Evolutionary conservation across 306 rosid species (phyloP), one percentile per base, ranked within the genome.

Genomic region (Quillaja saponaria): DNA sequence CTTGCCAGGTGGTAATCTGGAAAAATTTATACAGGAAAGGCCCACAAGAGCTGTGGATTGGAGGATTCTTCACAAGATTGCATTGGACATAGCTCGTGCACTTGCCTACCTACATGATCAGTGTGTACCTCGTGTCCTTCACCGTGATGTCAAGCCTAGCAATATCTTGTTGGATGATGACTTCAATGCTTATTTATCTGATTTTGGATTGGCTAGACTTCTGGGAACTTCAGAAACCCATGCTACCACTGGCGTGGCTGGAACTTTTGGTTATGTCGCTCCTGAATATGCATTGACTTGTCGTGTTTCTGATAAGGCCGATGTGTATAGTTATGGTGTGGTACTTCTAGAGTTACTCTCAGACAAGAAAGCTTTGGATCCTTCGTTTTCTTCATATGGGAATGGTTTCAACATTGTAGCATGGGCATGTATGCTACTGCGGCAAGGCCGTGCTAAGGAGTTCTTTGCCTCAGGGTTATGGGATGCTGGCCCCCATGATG

Each of bases 221-320:
- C 71, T 91, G 17, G 97, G 97, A 15, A 91, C 96, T 51, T 91
- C 97, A 15, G 97, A 91, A 66, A 91, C 97, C 33, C 97, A 91
- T 69, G 97, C 97, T 11, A 91, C 97, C 17, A 91, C 97, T 1
- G 97, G 97, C 20, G 97, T 91, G 11, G 97, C 97, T 17, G 97
- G 97, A 67, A 91, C 97, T 46, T 91, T 91, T 9, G 97, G 97
- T 0, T 91, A 91, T 31, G 97, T 91, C 16, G 97, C 97, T 49
- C 97, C 97, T 0, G 97, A 91, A 62, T 91, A 91, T 60, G 96
- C 96, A 53, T 87, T 91, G 97, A 91, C 97, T 0, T 91, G 97
- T 25, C 96, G 97, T 37, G 97, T 91, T 54, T 91, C 97, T 0
- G 97, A 91, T 3, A 91, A 91, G 71, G 95, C 96, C 12, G 97